Conservation (phyloP, 1,284 basidiomycete genomes). For the Anthracocystis setariae region DNA sequence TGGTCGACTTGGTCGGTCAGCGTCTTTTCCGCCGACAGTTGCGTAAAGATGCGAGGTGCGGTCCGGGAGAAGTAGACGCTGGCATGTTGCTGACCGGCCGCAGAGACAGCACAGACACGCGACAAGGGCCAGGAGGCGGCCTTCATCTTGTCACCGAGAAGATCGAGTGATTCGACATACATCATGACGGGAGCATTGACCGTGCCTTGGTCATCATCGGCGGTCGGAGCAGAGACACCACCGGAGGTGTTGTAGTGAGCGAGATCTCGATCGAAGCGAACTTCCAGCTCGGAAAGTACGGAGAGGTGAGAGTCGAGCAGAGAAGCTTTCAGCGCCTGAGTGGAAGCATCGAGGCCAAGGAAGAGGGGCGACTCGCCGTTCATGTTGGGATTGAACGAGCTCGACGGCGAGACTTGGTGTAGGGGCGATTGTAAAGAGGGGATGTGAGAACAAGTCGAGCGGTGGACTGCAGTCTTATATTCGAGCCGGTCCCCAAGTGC, state of each 20-base stretch:
- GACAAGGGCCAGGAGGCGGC: conserved; percentile 73
- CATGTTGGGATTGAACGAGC: conserved; percentile 5
- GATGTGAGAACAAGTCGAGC: neutral
- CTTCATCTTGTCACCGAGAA: conserved; percentile 78
- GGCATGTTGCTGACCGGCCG: conserved; percentile 90
- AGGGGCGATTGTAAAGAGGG: neutral
- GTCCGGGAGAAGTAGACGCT: conserved; percentile 83
- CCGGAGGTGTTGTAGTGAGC: conserved; percentile 77
- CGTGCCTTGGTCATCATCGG: conserved; percentile 69
- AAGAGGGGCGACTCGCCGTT: conserved; percentile 71
- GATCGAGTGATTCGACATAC: conserved; percentile 85
- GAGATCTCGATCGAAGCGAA: conserved; percentile 84
- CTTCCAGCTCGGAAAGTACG: conserved; percentile 77
- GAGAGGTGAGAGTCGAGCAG: conserved; percentile 74
- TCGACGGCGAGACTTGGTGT: neutral
- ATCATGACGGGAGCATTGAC: conserved; percentile 81
- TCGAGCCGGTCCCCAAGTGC: too few species aligned
- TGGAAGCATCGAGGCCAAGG: conserved; percentile 86
- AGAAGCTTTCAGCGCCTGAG: conserved; percentile 81
- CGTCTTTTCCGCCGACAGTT: conserved; percentile 72
- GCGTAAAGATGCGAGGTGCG: conserved; percentile 73
- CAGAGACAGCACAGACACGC: conserved; percentile 76
- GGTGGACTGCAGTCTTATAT: neutral
- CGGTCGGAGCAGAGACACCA: conserved; percentile 60
- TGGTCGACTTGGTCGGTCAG: conserved; percentile 71